phyloP scores from a whole-genome alignment of 495 filamentous ascomycete species.

The Penicillium verhagenii region DNA sequence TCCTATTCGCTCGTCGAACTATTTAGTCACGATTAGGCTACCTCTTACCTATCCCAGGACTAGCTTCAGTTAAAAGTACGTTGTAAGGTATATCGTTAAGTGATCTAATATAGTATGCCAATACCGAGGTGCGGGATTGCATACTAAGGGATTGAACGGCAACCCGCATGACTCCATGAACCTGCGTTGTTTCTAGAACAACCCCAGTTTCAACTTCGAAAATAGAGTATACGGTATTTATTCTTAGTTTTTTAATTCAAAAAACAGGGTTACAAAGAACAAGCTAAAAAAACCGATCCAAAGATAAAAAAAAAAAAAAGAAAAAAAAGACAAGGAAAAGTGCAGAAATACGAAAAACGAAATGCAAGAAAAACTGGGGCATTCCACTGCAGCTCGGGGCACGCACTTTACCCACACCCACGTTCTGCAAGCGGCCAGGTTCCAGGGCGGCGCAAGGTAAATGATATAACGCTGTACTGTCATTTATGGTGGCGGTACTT shows the following conservation, averaged over 20 bases:
- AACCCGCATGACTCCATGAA: constrained; percentile 13
- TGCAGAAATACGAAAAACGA: neutral
- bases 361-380: constrained; percentile 12
- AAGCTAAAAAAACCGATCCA: neutral
- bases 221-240: too few species aligned
- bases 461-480: constrained; percentile 13
- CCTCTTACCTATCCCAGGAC: neutral
- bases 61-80: neutral
- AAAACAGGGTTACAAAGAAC: neutral
- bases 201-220: neutral
- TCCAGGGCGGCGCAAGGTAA: constrained; percentile 16
- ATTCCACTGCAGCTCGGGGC: constrained; percentile 20
- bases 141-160: constrained; percentile 12
- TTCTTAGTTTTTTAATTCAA: too few species aligned
- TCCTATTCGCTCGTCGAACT: neutral
- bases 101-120: neutral
- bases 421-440: constrained; percentile 31
- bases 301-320: neutral
- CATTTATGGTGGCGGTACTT: constrained; percentile 16
- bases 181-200: constrained; percentile 20
- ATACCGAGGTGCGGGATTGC: neutral
- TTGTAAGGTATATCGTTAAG: neutral
- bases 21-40: neutral
- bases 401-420: constrained; percentile 29
- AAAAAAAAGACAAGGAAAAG: neutral